These are phyloP conservation scores for Gossypium mustelinum DNA, from an alignment of 345 rosid genomes.

Conservation along the genomic window DNA sequence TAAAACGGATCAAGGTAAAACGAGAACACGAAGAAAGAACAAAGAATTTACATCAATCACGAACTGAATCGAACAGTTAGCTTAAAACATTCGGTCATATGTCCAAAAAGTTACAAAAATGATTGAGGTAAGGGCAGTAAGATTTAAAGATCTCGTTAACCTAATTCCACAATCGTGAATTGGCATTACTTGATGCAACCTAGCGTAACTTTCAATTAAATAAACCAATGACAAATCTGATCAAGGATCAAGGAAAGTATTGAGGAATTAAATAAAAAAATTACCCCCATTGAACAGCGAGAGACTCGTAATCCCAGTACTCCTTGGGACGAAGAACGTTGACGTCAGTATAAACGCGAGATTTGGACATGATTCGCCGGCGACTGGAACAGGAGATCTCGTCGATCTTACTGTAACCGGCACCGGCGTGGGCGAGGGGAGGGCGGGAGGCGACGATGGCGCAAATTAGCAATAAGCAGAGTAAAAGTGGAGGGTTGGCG, in stretches of 20 bases:
- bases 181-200: neutral
- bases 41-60: neutral
- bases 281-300: constrained; percentile 60
- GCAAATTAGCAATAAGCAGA: constrained; percentile 40
- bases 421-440: constrained; percentile 35
- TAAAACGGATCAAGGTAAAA: constrained; percentile 24
- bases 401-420: constrained; percentile 17
- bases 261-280: neutral
- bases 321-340: constrained; percentile 90
- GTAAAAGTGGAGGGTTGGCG: constrained; percentile 14
- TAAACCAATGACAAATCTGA: neutral
- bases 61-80: neutral
- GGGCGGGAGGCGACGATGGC: constrained; percentile 44
- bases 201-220: neutral
- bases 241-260: neutral
- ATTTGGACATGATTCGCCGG: constrained; percentile 63
- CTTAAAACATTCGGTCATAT: neutral
- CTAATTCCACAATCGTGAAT: neutral
- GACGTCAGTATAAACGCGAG: constrained; percentile 79
- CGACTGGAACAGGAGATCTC: constrained; percentile 35
- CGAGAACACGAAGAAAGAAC: neutral
- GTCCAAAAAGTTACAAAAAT: neutral
- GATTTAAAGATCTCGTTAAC: neutral
- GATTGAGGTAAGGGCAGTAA: neutral
- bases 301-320: constrained; percentile 90